Evolutionary conservation across 2,329 filamentous ascomycete species (phyloP).

Genomic region (Aspergillus latus): DNA sequence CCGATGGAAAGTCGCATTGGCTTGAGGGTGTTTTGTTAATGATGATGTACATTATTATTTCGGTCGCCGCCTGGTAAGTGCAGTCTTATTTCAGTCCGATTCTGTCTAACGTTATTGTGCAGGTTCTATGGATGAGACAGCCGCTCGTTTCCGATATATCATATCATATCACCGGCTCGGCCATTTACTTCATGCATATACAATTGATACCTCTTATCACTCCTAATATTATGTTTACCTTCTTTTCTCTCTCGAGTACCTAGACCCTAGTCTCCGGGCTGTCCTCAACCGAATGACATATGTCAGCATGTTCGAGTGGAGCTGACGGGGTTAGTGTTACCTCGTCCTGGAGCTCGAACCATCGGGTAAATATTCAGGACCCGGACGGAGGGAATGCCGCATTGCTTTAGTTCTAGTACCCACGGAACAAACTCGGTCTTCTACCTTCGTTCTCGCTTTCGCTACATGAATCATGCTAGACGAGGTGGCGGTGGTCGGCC

Average conservation of each 20-base stretch:
- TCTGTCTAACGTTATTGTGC: neutral
- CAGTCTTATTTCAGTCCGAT: neutral
- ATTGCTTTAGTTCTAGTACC: neutral
- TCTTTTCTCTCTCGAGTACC: neutral
- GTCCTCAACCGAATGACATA: neutral
- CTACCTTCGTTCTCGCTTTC: neutral
- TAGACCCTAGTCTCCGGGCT: neutral
- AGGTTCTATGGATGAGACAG: neutral
- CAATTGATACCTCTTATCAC: neutral
- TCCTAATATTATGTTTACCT: neutral
- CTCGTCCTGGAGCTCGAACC: neutral
- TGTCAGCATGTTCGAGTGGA: neutral
- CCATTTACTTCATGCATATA: neutral
- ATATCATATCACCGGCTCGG: neutral
- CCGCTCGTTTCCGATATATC: neutral
- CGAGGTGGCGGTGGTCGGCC: neutral
- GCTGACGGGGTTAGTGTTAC: neutral
- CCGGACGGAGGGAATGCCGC: constrained; percentile 14
- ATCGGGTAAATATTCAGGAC: constrained; percentile 22
- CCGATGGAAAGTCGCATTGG: constrained; percentile 60
- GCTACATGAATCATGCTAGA: neutral
- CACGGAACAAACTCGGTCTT: neutral
- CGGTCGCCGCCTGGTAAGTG: constrained; percentile 57
- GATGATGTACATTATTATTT: constrained; percentile 62
- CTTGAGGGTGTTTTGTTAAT: constrained; percentile 62